These are phyloP conservation scores for Penicillium paradoxum DNA, from an alignment of 495 filamentous ascomycete species.

Conservation along the genomic window DNA sequence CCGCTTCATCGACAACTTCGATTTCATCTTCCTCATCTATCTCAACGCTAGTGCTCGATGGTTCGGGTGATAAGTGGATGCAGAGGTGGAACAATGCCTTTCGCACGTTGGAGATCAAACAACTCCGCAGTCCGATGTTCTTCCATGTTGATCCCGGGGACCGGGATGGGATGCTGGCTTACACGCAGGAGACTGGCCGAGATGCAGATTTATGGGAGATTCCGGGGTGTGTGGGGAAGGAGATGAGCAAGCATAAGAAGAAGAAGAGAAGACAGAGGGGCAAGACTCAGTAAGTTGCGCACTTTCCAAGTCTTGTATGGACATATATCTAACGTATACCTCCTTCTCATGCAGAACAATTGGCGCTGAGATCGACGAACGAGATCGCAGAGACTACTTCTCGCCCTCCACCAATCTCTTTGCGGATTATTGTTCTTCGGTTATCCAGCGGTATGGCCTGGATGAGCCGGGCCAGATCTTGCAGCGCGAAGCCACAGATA, in stretches of 20 bases:
- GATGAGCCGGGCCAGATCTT: constrained; percentile 37
- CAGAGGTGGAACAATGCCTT: constrained; percentile 53
- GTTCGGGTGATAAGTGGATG: constrained; percentile 50
- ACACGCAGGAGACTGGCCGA: constrained; percentile 47
- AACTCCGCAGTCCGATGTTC: constrained; percentile 63
- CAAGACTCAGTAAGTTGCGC: constrained; percentile 26
- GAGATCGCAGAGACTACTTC: constrained; percentile 62
- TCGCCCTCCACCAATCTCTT: constrained; percentile 55
- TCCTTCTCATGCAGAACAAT: constrained; percentile 13
- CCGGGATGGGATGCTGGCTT: constrained; percentile 57
- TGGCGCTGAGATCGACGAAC: constrained; percentile 51
- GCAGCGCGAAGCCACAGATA: constrained; percentile 46
- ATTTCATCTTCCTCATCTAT: constrained; percentile 24
- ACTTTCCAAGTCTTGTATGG: neutral
- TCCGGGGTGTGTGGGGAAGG: constrained; percentile 56
- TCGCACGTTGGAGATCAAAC: constrained; percentile 50
- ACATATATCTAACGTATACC: neutral
- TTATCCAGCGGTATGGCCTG: constrained; percentile 50
- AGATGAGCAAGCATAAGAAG: constrained; percentile 58
- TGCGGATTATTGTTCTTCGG: constrained; percentile 49
- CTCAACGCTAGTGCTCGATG: constrained; percentile 48
- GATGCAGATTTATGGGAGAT: constrained; percentile 54
- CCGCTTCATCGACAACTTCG: constrained; percentile 22
- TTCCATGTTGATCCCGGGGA: constrained; percentile 62
- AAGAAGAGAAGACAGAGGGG: constrained; percentile 48